phyloP scores from a whole-genome alignment of 495 filamentous ascomycete genomes.

The Trichoderma erinaceum region DNA sequence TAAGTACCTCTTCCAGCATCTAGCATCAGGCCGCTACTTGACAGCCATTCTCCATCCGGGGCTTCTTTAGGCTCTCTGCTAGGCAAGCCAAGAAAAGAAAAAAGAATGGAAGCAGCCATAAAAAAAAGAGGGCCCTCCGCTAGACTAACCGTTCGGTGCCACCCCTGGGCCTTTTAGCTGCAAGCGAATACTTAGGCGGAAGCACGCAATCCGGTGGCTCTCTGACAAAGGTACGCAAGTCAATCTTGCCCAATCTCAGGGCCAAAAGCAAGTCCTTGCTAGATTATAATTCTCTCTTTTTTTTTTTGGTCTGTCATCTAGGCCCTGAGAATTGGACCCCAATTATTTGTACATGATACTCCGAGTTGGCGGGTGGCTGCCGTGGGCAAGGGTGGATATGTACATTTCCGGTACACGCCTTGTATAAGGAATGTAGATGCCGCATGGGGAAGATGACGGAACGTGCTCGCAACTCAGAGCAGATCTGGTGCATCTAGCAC shows the following conservation, averaged over 20 bases:
- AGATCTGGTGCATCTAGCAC: neutral
- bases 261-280: neutral
- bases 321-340: neutral
- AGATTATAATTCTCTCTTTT: neutral
- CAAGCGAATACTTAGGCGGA: slow-evolving; percentile 6
- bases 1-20: neutral
- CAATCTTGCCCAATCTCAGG: slow-evolving; percentile 8
- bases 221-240: slow-evolving; percentile 9
- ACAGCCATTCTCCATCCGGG: neutral
- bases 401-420: too few species aligned
- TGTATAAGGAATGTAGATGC: too few species aligned
- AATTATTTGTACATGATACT: neutral
- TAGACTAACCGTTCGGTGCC: neutral
- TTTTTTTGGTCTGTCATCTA: neutral
- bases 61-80: neutral
- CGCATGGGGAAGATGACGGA: too few species aligned
- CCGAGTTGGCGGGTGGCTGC: neutral
- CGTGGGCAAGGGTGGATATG: too few species aligned
- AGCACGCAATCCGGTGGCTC: slow-evolving; percentile 13
- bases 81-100: neutral
- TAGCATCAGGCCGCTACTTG: neutral
- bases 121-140: neutral
- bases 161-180: slow-evolving; percentile 1
- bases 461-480: too few species aligned
- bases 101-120: neutral